Evolutionary conservation across 352 stramenopile genomes (phyloP), one percentile per base, ranked within the genome.

Genomic region (Globisporangium abappressorium): DNA sequence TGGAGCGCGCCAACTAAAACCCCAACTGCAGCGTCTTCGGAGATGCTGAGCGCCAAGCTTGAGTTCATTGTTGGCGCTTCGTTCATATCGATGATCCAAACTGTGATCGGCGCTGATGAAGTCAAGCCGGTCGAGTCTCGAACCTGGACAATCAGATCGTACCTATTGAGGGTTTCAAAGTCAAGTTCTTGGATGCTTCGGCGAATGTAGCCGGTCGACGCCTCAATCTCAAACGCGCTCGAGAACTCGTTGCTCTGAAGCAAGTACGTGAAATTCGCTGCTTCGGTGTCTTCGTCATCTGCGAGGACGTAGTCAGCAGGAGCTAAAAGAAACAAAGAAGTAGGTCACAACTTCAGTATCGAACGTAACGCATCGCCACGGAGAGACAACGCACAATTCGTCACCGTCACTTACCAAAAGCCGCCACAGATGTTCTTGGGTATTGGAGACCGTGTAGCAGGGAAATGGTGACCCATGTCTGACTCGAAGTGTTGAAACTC

Each of bases 51-150:
- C 26, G 51, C 57, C 0, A 63, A 65, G 28, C 68, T 72, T 15
- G 47, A 18, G n/a, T 51, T 22, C 12, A 76, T 22, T n/a, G 53
- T 55, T 2, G 74, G 74, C 41, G 65, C 36, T 72, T 80, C 74
- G 30, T 80, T 69, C 20, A 76, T 63, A 20, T 78, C 66, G n/a
- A 78, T 51, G 41, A 80, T 64, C 74, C 74, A 80, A 28, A 80
- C 62, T n/a, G 49, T 69, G 8, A 69, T 49, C 2, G 46, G 58
- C 15, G 56, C 62, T n/a, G 55, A 20, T 3, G 65, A 38, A 24
- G 66, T 20, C 20, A 80, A 66, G 18, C 68, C 64, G 4, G 65
- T 55, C 43, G 30, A 64, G 18, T 78, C 71, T 49, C 57, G 56
- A 5, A 78, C 66, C 20, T 36, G 58, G 22, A 80, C 18, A 54